These are phyloP conservation scores for Tricholomella constricta DNA, from an alignment of 768 basidiomycete genomes.

Conservation along the genomic window DNA sequence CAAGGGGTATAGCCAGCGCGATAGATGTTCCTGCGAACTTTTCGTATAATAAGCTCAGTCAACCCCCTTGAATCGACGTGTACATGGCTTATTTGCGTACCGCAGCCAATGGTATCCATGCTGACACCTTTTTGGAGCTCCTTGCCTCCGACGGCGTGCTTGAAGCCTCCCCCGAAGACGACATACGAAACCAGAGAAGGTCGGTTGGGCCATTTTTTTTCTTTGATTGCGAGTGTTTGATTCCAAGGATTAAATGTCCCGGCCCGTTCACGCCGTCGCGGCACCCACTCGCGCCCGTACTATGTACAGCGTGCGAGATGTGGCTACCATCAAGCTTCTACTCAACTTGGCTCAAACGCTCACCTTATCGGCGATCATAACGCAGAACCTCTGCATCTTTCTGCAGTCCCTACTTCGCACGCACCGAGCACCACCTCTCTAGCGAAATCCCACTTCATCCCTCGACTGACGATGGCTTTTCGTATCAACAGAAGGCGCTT, in stretches of 20 bases:
- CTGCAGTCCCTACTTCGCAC: too few species aligned
- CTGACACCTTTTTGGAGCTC: conserved; percentile 9
- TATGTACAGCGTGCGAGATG: not conserved
- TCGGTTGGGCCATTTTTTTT: not conserved
- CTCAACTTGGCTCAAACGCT: too few species aligned
- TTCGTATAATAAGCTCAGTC: not conserved
- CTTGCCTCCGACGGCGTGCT: not conserved
- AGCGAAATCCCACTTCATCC: too few species aligned
- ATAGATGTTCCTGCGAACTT: conserved; percentile 26
- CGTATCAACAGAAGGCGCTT: too few species aligned
- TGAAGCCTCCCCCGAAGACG: conserved; percentile 2
- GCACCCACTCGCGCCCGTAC: too few species aligned
- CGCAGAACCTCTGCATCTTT: too few species aligned
- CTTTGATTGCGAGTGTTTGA: conserved; percentile 2
- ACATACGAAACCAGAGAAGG: not conserved
- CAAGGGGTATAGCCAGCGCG: conserved; percentile 34
- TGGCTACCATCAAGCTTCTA: too few species aligned
- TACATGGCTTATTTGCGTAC: conserved; percentile 3
- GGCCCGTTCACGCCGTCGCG: too few species aligned
- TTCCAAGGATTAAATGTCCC: too few species aligned
- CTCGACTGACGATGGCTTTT: too few species aligned
- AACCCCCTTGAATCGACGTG: not conserved
- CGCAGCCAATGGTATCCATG: conserved; percentile 21
- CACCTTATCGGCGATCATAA: too few species aligned
- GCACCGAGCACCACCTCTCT: too few species aligned